Base-by-base conservation (phyloP, 1,284 basidiomycete species). In the Neotropicomus parvogracilis region DNA sequence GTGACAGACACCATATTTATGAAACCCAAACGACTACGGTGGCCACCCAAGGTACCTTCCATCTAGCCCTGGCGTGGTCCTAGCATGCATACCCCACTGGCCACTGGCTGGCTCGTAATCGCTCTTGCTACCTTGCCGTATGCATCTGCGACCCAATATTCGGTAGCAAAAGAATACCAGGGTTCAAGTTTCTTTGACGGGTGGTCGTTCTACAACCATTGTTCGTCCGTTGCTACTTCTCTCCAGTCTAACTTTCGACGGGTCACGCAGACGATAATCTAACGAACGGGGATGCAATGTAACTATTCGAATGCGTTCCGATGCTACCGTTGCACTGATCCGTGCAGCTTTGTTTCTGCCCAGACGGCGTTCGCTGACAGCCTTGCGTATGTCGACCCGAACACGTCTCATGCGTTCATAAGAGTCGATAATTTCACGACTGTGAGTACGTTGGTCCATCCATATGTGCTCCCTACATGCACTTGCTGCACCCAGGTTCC, bases 261-360 rank as follows among this genome's bases (percentile, higher is more conserved):
- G 2, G 9, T 21, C 34, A 26, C 43, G n/a, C 54, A 85, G 83
- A 69, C 49, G 84, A 88, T 62, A 80, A 86, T 56, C 67, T 83
- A 6, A 86, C 83, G 31, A 85, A 85, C 55, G 87, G 88, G 43
- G 81, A 90, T 63, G 77, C 70, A 14, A 71, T 71, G 79, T 81
- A 57, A 46, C 69, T 60, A n/a, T 43, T 13, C 33, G 11, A 40
- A 21, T 3, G 9, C 20, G 1, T 48, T 17, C 46, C 21, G 10
- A 32, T n/a, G 38, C 17, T 12, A 17, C 21, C 29, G 6, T 38
- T 40, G 13, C 31, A 16, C 44, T 52, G 44, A 54, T 27, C 9
- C 34, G 11, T 40, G 29, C 32, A 83, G 80, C 49, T 87, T 80
- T 59, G 74, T 85, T 41, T 77, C 78, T 4, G 70, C 74, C 3